These are phyloP conservation scores for Proliferodiscus dingleyae DNA, from an alignment of 2,329 filamentous ascomycete genomes.

Conservation along the genomic window DNA sequence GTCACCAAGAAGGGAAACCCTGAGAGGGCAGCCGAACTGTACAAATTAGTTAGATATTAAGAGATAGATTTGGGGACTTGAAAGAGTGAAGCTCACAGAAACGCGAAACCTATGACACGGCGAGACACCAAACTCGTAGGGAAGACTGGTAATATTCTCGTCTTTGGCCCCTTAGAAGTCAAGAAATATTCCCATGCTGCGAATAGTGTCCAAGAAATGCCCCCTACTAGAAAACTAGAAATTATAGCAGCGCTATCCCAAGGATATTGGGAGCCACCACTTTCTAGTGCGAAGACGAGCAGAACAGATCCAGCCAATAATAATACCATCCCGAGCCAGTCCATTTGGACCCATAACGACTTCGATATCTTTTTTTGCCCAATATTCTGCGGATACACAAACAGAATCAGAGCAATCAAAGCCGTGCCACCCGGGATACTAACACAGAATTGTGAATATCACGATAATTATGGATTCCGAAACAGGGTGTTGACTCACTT, in stretches of 20 bases:
- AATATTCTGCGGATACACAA: too few relatives aligned
- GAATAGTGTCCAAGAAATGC: not conserved
- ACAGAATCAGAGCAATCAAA: too few relatives aligned
- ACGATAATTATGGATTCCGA: not conserved
- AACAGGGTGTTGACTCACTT: constrained; percentile 33
- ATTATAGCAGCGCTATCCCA: not conserved
- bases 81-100: not conserved
- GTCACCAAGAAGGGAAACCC: not conserved
- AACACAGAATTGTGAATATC: too few relatives aligned
- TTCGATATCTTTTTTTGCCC: not conserved
- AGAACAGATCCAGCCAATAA: not conserved
- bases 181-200: not conserved
- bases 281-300: not conserved
- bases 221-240: not conserved
- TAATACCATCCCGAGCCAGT: not conserved
- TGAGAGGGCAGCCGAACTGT: not conserved
- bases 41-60: not conserved
- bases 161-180: not conserved
- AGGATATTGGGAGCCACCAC: not conserved
- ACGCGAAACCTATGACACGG: not conserved
- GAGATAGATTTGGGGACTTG: not conserved
- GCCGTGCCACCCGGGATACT: too few relatives aligned
- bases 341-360: not conserved
- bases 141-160: not conserved
- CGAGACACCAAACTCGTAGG: not conserved